Evolutionary conservation across 495 filamentous ascomycete species (phyloP), one percentile per base, ranked within the genome.

Genomic region (Penicillium taxi): DNA sequence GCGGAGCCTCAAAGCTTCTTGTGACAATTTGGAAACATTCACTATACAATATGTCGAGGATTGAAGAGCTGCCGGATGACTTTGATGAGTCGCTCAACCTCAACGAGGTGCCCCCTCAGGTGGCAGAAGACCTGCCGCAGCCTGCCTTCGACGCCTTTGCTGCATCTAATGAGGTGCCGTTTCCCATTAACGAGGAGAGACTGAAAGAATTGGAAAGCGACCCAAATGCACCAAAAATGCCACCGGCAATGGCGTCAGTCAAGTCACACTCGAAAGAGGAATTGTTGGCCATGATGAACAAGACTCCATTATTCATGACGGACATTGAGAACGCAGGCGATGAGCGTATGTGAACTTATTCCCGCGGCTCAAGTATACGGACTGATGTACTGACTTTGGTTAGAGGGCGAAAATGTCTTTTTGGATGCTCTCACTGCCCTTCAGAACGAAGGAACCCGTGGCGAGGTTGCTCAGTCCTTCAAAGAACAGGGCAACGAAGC

Each of bases 301-400:
- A 79, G 48, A 78, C 77, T 9, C 91, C 93, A 5, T 69, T 98
- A 19, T 98, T 98, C 67, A 98, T 98, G 91, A 96, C 85, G 5
- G 74, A 81, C 44, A 74, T 96, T 8, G 83, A 86, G 44, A 81
- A 89, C 42, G 69, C 72, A 9, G 71, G 69, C 16, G 73, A 66
- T 47, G 71, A 74, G 50, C 65, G 70, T 65, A 56, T 28, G 66
- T 58, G n/a, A n/a, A n/a, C n/a, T 9, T 9, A 33, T 41, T 41
- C 29, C 15, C 26, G 14, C 35, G 17, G 14, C 22, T 21, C 8
- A 17, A 6, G 3, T 35, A 12, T 12, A 8, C 12, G 9, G 20
- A 14, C 22, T 1, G 21, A 18, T 41, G 19, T 36, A 16, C 15
- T 18, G 6, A 12, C 18, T 20, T 35, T 25, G 17, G 9, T 6